Conservation (phyloP, 2,329 filamentous ascomycete species). For the Cryoendolithus antarcticus region DNA sequence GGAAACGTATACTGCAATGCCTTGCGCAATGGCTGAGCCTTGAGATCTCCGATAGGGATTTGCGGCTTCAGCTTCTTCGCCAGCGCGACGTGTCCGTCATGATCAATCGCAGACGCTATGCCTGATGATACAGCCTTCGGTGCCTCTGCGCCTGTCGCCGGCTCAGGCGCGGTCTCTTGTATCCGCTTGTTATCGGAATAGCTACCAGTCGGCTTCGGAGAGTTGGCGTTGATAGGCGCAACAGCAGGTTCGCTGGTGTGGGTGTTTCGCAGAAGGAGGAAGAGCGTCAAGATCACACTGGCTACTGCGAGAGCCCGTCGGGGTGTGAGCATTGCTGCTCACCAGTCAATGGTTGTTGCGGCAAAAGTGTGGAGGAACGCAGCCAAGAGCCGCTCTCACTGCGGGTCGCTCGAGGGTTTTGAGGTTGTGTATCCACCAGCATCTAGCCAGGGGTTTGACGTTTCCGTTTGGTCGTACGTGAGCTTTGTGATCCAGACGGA, state of each 20-base stretch:
- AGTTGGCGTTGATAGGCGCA: conserved; percentile 16
- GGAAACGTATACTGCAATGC: conserved; percentile 85
- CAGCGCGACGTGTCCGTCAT: conserved; percentile 14
- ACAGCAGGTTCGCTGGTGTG: conserved; percentile 26
- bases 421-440: no score
- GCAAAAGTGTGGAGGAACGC: not conserved
- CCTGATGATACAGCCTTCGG: conserved; percentile 18
- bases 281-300: conserved; percentile 52
- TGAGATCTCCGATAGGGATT: conserved; percentile 56
- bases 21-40: conserved; percentile 60
- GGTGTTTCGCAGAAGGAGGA: conserved; percentile 56
- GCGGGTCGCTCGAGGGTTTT: no score
- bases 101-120: conserved; percentile 14
- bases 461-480: no score
- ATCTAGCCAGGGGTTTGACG: no score
- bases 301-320: conserved; percentile 63
- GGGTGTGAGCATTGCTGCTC: conserved; percentile 57
- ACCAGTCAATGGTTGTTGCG: no score
- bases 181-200: conserved; percentile 25
- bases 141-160: conserved; percentile 4
- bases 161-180: conserved; percentile 11
- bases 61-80: conserved; percentile 39
- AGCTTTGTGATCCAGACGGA: no score
- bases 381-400: not conserved
- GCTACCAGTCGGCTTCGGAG: conserved; percentile 25